phyloP scores from a whole-genome alignment of 129 eudicot genomes.

The Tanacetum coccineum region DNA sequence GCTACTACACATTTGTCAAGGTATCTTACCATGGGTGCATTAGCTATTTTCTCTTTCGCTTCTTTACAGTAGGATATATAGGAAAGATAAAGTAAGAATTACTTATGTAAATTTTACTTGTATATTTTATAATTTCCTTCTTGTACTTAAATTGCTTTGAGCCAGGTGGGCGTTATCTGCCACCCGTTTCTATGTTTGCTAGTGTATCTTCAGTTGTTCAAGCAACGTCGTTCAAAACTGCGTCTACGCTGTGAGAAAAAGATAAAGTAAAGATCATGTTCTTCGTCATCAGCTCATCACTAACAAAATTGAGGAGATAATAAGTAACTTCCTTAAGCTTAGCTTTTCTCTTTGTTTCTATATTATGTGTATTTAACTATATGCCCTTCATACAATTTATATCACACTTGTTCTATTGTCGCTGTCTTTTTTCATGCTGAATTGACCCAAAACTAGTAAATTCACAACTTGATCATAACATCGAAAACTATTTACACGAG shows the following conservation, averaged over 20 bases:
- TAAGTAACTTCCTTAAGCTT: background rate
- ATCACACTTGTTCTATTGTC: background rate
- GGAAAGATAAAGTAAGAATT: background rate
- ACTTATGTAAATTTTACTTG: no score
- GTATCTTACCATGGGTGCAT: slow-evolving; percentile 34
- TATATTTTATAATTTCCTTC: background rate
- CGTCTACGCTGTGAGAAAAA: slow-evolving; percentile 47
- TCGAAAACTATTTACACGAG: slow-evolving; percentile 16
- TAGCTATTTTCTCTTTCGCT: background rate
- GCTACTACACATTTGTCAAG: slow-evolving; percentile 58
- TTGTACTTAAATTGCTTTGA: background rate
- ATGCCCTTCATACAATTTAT: slow-evolving; percentile 5
- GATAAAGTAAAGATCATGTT: slow-evolving; percentile 35
- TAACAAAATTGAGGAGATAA: slow-evolving; percentile 3
- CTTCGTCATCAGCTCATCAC: background rate
- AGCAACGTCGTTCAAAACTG: slow-evolving; percentile 76
- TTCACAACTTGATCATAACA: slow-evolving; percentile 24
- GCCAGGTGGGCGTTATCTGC: slow-evolving; percentile 47
- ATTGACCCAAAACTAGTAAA: slow-evolving; percentile 16
- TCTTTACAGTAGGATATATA: no score
- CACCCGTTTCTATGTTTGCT: slow-evolving; percentile 78
- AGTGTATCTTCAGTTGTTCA: slow-evolving; percentile 74
- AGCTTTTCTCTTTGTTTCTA: slow-evolving; percentile 1
- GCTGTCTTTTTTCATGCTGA: background rate
- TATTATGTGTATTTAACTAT: background rate